Percentiles rank a stretch among this genome's conserved stretches.
phyloP scores from a whole-genome alignment of 2,329 filamentous ascomycete species.

The Cryphonectria carpinicola region DNA sequence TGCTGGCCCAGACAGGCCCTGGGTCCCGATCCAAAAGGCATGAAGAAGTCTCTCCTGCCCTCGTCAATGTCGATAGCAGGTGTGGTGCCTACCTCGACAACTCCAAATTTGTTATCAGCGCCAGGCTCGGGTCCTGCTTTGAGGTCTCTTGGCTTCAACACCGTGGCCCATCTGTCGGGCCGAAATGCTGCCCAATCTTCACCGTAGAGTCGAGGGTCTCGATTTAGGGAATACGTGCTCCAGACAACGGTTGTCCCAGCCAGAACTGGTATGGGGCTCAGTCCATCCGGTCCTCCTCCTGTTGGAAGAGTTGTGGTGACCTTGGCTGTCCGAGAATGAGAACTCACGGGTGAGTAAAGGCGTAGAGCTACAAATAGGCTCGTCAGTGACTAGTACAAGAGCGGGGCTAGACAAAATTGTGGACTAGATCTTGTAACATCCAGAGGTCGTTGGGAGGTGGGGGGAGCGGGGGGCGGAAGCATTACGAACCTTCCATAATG shows the following conservation, averaged over 20 bases:
- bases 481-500: constrained; percentile 22
- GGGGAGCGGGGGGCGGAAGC: too few relatives aligned
- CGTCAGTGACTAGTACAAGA: neutral
- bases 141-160: neutral
- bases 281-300: constrained; percentile 21
- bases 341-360: constrained; percentile 25
- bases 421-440: neutral
- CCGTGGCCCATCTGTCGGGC: constrained; percentile 25
- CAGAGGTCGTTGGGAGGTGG: neutral
- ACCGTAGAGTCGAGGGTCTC: constrained; percentile 24
- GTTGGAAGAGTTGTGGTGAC: constrained; percentile 20
- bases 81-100: neutral
- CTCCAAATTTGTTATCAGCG: neutral
- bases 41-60: constrained; percentile 22
- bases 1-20: constrained; percentile 24
- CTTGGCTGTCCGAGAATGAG: constrained; percentile 23
- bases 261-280: constrained; percentile 15
- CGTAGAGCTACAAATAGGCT: constrained; percentile 17
- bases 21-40: constrained; percentile 25
- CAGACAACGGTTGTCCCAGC: constrained; percentile 26
- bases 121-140: neutral
- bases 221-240: constrained; percentile 28
- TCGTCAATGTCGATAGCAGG: constrained; percentile 9
- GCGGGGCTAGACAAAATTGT: too few relatives aligned
- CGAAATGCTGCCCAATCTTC: constrained; percentile 26